These are phyloP conservation scores for Boletus rubescentipes DNA, from an alignment of 768 basidiomycete species.

Conservation along the genomic window DNA sequence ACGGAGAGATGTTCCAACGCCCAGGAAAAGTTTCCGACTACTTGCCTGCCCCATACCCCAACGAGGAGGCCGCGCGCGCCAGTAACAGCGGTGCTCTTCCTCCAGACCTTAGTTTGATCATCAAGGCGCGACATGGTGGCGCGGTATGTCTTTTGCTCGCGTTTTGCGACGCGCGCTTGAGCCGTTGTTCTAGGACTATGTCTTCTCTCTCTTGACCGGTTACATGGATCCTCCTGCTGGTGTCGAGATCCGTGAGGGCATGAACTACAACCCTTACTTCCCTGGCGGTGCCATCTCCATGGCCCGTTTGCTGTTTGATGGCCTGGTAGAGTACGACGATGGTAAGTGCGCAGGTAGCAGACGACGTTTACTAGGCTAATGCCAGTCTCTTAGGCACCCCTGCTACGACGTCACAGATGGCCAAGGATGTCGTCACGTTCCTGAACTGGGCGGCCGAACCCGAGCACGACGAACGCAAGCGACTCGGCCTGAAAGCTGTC, in stretches of 20 bases:
- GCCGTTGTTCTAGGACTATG: slow-evolving; percentile 70
- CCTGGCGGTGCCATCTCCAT: slow-evolving; percentile 98
- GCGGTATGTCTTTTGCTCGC: slow-evolving; percentile 57
- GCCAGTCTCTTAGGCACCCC: slow-evolving; percentile 68
- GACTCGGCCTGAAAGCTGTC: slow-evolving; percentile 92
- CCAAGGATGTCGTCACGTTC: slow-evolving; percentile 97
- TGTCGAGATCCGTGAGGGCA: slow-evolving; percentile 91
- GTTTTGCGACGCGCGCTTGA: background rate
- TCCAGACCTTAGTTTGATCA: slow-evolving; percentile 94
- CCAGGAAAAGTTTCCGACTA: slow-evolving; percentile 99
- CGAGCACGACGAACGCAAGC: slow-evolving; percentile 97
- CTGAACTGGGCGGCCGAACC: slow-evolving; percentile 97
- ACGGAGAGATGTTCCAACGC: slow-evolving; percentile 98
- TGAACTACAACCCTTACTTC: slow-evolving; percentile 99
- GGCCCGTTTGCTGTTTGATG: slow-evolving; percentile 96
- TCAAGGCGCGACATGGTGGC: slow-evolving; percentile 97
- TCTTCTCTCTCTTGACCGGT: slow-evolving; percentile 95
- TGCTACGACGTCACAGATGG: slow-evolving; percentile 97
- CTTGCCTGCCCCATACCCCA: slow-evolving; percentile 92
- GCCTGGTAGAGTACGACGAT: slow-evolving; percentile 94
- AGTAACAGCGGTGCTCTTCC: slow-evolving; percentile 93
- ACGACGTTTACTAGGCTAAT: slow-evolving; percentile 4
- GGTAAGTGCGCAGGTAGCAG: slow-evolving; percentile 45
- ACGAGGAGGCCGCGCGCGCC: slow-evolving; percentile 96
- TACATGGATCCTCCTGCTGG: slow-evolving; percentile 96